Evolutionary conservation across 2,329 filamentous ascomycete genomes (phyloP).

Genomic region (Hypoxylon sp.): DNA sequence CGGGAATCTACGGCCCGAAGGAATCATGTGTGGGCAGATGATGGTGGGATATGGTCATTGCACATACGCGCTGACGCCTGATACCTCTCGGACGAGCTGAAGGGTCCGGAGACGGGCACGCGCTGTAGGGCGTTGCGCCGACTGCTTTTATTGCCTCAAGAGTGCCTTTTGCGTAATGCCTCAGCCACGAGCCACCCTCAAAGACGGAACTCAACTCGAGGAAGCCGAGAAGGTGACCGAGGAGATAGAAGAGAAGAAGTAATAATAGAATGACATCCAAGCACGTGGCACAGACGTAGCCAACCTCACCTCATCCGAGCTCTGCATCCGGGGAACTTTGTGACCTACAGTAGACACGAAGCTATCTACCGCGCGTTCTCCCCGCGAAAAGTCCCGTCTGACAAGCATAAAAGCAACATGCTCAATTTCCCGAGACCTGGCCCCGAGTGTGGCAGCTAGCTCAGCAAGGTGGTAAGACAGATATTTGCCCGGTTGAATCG

Average conservation of each 20-base stretch:
- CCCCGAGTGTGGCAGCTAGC: neutral
- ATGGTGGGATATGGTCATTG: neutral
- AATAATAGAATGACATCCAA: no score
- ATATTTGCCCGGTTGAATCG: neutral
- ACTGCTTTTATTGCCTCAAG: neutral
- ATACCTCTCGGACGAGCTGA: neutral
- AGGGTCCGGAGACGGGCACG: neutral
- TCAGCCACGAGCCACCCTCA: no score
- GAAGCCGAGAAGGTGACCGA: no score
- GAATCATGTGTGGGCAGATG: neutral
- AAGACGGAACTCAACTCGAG: no score
- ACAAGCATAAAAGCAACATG: neutral
- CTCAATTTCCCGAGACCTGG: neutral
- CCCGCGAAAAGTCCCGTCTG: neutral
- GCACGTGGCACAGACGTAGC: no score
- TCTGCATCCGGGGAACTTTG: no score
- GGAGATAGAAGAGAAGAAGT: no score
- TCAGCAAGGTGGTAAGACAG: neutral
- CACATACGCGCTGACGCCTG: neutral
- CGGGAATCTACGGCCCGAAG: neutral
- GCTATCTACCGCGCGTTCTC: neutral
- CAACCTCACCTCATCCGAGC: no score
- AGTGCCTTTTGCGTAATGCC: no score
- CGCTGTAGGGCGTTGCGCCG: neutral
- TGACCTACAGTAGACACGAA: no score